A percentile compares a stretch with the other conserved stretches of the same genome.
These are phyloP conservation scores for Exophiala bonariae DNA, from an alignment of 2,329 filamentous ascomycete genomes.

Conservation along the genomic window DNA sequence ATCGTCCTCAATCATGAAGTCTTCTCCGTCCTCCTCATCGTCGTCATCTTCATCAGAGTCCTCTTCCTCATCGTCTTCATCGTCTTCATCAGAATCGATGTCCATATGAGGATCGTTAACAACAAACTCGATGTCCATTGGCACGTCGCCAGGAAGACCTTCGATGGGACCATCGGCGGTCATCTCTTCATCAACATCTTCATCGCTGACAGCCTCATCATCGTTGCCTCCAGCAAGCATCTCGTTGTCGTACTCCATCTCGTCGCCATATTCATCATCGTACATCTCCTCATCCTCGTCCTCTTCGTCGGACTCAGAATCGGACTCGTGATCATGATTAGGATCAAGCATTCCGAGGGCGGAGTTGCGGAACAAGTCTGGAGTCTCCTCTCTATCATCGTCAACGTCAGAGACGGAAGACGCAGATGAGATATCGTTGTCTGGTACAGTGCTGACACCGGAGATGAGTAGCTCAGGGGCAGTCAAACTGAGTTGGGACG, in stretches of 20 bases:
- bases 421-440: constrained; percentile 83
- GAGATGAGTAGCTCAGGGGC: constrained; percentile 64
- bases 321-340: constrained; percentile 76
- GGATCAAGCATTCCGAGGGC: constrained; percentile 92
- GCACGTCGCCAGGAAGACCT: constrained; percentile 61
- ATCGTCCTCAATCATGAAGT: constrained; percentile 57
- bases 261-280: constrained; percentile 81
- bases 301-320: constrained; percentile 61
- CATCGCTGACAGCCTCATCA: constrained; percentile 80
- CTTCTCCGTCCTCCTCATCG: constrained; percentile 47
- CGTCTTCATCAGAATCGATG: constrained; percentile 65
- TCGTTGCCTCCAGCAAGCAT: constrained; percentile 65
- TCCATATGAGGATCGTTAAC: constrained; percentile 66
- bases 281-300: constrained; percentile 87
- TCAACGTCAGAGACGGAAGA: constrained; percentile 88
- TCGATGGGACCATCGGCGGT: constrained; percentile 71
- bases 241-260: constrained; percentile 91
- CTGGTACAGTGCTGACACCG: constrained; percentile 67
- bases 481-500: constrained; percentile 78
- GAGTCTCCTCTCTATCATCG: constrained; percentile 87
- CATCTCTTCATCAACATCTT: constrained; percentile 76
- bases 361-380: constrained; percentile 94
- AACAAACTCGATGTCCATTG: constrained; percentile 80
- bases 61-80: constrained; percentile 61
- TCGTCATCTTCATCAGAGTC: constrained; percentile 61